These are phyloP conservation scores for Boletus bicolor DNA, from an alignment of 768 basidiomycete genomes.

Conservation along the genomic window DNA sequence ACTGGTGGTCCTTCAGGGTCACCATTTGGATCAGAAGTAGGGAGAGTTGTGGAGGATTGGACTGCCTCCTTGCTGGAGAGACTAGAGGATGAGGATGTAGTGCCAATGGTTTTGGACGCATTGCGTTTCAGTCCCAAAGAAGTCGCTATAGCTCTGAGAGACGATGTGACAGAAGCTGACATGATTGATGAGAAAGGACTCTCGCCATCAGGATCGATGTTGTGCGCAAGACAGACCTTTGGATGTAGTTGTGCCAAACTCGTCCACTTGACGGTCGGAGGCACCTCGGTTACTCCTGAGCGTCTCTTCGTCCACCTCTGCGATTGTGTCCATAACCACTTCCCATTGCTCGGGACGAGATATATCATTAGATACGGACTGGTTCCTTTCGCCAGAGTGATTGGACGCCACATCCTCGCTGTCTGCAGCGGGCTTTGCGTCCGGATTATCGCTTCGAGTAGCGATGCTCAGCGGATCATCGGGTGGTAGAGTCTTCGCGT, in stretches of 20 bases:
- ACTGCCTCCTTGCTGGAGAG: slow-evolving; percentile 19
- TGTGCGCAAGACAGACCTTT: slow-evolving; percentile 45
- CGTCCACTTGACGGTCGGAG: slow-evolving; percentile 42
- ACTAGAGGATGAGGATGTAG: slow-evolving; percentile 31
- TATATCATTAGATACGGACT: slow-evolving; percentile 19
- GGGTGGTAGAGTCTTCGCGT: slow-evolving; percentile 60
- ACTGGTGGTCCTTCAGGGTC: slow-evolving; percentile 24
- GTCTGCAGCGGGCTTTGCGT: slow-evolving; percentile 28
- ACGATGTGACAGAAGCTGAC: slow-evolving; percentile 63
- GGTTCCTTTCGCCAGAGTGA: slow-evolving; percentile 14
- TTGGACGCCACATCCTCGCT: slow-evolving; percentile 32
- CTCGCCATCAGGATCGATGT: neutral
- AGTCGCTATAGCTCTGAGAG: slow-evolving; percentile 71
- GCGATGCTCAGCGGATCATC: slow-evolving; percentile 57
- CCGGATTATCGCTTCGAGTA: slow-evolving; percentile 44
- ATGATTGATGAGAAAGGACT: slow-evolving; percentile 3
- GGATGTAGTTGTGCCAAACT: slow-evolving; percentile 71
- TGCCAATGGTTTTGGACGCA: slow-evolving; percentile 8
- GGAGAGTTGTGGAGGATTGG: slow-evolving; percentile 27
- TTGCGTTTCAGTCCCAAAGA: slow-evolving; percentile 69
- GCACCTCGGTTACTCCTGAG: slow-evolving; percentile 43
- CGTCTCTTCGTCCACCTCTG: slow-evolving; percentile 56
- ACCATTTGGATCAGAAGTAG: slow-evolving; percentile 26
- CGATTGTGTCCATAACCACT: slow-evolving; percentile 79
- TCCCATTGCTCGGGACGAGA: slow-evolving; percentile 80